These are phyloP conservation scores for Dimargaris xerosporica DNA, from an alignment of 192 early-diverging fungal species.

Conservation along the genomic window DNA sequence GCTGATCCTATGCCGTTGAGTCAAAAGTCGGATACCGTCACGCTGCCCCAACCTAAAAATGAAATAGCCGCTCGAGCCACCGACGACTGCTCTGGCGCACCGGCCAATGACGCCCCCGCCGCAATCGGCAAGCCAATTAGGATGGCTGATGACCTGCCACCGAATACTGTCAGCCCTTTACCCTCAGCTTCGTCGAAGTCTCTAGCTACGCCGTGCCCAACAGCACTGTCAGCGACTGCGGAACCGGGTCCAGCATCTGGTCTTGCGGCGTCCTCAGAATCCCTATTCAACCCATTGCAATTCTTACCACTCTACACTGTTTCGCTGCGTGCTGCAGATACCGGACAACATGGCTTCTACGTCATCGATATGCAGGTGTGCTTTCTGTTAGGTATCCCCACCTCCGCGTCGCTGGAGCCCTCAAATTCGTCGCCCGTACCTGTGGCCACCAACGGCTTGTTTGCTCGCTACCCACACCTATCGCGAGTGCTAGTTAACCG, in stretches of 20 bases:
- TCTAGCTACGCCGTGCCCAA: background rate
- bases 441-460: conserved; percentile 17
- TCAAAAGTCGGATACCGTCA: too few relatives aligned
- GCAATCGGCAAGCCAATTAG: too few relatives aligned
- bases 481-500: conserved; percentile 30
- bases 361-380: conserved; percentile 55
- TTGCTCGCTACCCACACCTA: conserved; percentile 41
- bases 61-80: too few relatives aligned
- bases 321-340: conserved; percentile 30
- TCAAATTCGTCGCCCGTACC: background rate
- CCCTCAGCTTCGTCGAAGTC: background rate
- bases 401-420: conserved; percentile 15
- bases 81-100: too few relatives aligned
- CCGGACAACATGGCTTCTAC: conserved; percentile 33
- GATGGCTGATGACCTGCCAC: background rate
- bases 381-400: conserved; percentile 35
- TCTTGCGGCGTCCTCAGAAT: background rate
- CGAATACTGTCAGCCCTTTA: background rate
- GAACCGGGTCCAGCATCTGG: background rate
- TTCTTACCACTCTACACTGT: conserved; percentile 57
- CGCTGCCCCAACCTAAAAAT: too few relatives aligned
- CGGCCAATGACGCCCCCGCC: too few relatives aligned
- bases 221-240: background rate
- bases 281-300: conserved; percentile 23
- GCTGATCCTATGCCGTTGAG: too few relatives aligned